Evolutionary conservation across 495 filamentous ascomycete genomes (phyloP), one percentile per base, ranked within the genome.

Genomic region (Talaromyces nanjingensis): DNA sequence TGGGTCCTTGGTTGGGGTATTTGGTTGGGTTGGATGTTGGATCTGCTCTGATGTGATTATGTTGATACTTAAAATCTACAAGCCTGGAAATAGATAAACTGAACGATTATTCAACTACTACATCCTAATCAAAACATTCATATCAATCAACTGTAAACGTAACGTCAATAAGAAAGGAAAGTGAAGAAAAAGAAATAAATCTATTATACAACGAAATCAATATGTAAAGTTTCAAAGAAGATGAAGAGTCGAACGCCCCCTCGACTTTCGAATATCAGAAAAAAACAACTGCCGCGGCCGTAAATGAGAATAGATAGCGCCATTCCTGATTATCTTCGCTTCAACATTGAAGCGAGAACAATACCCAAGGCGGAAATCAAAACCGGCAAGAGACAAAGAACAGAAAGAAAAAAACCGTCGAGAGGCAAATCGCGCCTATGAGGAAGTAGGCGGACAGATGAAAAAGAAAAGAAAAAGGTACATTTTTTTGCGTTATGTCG

Each of bases 361-460:
- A 60, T 54, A 18, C 14, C 12, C 34, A 34, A 66, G 31, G 59
- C 57, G 66, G 60, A 67, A 49, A 29, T 29, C 71, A 66, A 53
- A 63, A 47, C 16, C n/a, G 18, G 60, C 14, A 53, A 55, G 55
- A 66, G 71, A 66, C 65, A 65, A 70, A 69, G 57, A 53, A 68
- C 64, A 66, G 62, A 66, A 71, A 60, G 73, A 70, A 75, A 67
- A 72, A 70, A 73, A 67, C 66, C 64, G 60, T 60, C 66, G 55
- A 63, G 62, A 45, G 47, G 62, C 49, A 63, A 69, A 72, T 66
- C 34, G 63, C 65, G 64, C 66, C 65, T 27, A 70, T 65, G 69
- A 73, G 65, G 31, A 37, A 68, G 73, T 64, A 73, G 63, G 66
- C 70, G 70, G 74, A 80, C 74, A 78, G 74, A 77, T 74, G 76